These are phyloP conservation scores for Claviceps capensis DNA, from an alignment of 2,329 filamentous ascomycete genomes.

Conservation along the genomic window DNA sequence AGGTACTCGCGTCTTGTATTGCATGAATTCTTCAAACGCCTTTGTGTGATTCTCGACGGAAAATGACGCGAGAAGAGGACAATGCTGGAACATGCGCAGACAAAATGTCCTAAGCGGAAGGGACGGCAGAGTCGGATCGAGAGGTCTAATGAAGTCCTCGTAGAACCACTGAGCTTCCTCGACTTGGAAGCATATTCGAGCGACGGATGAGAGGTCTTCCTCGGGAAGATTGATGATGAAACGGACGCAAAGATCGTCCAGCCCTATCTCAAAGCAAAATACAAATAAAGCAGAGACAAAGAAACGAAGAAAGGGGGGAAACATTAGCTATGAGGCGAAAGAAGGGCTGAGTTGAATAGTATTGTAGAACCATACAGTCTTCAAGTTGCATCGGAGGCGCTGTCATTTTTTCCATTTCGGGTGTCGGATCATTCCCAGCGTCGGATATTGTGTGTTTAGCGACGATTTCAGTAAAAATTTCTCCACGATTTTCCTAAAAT, in stretches of 20 bases:
- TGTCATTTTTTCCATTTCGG: constrained; percentile 46
- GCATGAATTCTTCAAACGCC: constrained; percentile 83
- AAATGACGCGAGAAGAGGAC: constrained; percentile 73
- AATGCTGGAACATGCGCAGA: constrained; percentile 84
- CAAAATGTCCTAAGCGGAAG: constrained; percentile 79
- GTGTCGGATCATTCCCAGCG: constrained; percentile 7
- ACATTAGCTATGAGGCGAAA: constrained; percentile 11
- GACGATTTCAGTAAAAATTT: constrained; percentile 4
- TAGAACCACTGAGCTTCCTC: constrained; percentile 99
- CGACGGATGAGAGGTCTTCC: constrained; percentile 78
- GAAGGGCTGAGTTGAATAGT: background rate
- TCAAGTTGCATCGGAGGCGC: constrained; percentile 72
- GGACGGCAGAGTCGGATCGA: constrained; percentile 72
- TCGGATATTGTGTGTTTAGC: background rate
- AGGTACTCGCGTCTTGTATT: constrained; percentile 88
- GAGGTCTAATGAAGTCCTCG: constrained; percentile 93
- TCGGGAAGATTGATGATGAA: constrained; percentile 95
- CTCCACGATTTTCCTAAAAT: constrained; percentile 19
- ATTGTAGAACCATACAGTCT: constrained; percentile 53
- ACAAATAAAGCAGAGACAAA: background rate
- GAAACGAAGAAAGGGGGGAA: background rate
- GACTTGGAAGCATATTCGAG: constrained; percentile 94
- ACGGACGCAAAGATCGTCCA: constrained; percentile 94
- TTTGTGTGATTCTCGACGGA: constrained; percentile 62
- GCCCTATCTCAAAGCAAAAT: constrained; percentile 40